Conservation (phyloP, 805 yeast species). For the Candida schatavii region DNA sequence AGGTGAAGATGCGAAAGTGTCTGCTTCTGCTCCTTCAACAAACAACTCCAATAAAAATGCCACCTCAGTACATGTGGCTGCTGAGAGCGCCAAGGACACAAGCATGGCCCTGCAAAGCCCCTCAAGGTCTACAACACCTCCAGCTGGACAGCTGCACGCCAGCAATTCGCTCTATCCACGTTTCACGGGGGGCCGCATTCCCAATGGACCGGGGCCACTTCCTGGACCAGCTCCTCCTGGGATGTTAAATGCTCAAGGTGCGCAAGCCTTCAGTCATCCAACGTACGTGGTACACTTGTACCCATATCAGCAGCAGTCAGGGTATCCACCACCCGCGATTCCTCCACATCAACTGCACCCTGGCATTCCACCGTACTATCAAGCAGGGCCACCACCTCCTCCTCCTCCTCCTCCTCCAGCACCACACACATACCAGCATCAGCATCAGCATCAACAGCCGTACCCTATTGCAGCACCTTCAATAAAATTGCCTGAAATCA, state of each 20-base stretch:
- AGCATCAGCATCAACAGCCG: conserved; percentile 3
- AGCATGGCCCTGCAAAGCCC: background rate
- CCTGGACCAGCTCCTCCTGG: conserved; percentile 40
- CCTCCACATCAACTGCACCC: background rate
- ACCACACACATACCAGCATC: conserved; percentile 2
- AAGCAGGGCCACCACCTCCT: background rate
- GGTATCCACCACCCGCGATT: background rate
- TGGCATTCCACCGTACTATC: background rate
- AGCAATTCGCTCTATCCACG: conserved; percentile 27
- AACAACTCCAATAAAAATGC: too few species aligned
- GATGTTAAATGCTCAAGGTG: conserved; percentile 2
- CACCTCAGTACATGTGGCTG: too few species aligned
- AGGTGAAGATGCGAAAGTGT: background rate
- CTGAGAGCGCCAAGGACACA: too few species aligned
- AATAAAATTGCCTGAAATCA: conserved; percentile 4
- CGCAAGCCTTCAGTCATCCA: background rate
- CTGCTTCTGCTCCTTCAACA: too few species aligned
- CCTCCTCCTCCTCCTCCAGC: background rate
- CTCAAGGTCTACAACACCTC: background rate
- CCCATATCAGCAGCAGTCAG: background rate
- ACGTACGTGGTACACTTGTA: background rate
- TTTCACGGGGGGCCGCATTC: conserved; percentile 34
- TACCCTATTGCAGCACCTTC: background rate
- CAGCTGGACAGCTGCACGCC: background rate
- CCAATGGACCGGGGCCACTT: conserved; percentile 42